Percentiles rank a stretch among this genome's conserved stretches.
Evolutionary conservation across 1,284 basidiomycete genomes (phyloP).

Genomic region (Trametes hirsuta): DNA sequence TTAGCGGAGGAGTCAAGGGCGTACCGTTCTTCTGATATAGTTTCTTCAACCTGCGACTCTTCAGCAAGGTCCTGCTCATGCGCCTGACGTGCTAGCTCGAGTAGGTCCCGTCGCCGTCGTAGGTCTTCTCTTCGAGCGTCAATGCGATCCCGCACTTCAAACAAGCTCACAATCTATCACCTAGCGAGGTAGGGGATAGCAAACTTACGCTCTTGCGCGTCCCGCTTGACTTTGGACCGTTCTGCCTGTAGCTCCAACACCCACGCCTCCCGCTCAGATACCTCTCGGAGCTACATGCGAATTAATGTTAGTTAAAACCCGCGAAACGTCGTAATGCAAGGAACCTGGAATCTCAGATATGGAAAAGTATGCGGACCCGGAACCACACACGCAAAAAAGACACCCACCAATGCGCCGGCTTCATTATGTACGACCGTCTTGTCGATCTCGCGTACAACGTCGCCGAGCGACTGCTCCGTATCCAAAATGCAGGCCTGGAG

Average conservation of each 20-base stretch:
- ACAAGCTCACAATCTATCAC: slow-evolving; percentile 5
- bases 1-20: slow-evolving; percentile 17
- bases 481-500: slow-evolving; percentile 72
- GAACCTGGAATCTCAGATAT: no score
- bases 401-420: slow-evolving; percentile 24
- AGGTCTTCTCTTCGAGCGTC: slow-evolving; percentile 45
- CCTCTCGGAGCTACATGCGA: slow-evolving; percentile 57
- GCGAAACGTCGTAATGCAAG: neutral
- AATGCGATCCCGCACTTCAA: slow-evolving; percentile 36
- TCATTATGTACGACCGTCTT: slow-evolving; percentile 48
- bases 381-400: neutral
- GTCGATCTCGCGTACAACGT: slow-evolving; percentile 61
- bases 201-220: slow-evolving; percentile 48
- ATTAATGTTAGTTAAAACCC: neutral
- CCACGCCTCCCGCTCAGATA: slow-evolving; percentile 59
- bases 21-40: slow-evolving; percentile 22
- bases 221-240: slow-evolving; percentile 42
- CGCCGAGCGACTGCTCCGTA: slow-evolving; percentile 59
- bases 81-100: slow-evolving; percentile 48
- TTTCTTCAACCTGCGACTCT: slow-evolving; percentile 40
- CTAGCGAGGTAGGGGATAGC: slow-evolving; percentile 10
- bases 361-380: neutral
- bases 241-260: slow-evolving; percentile 51
- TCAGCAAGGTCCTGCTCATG: slow-evolving; percentile 42
- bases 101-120: slow-evolving; percentile 48